Evolutionary conservation across 2,329 filamentous ascomycete genomes (phyloP), one percentile per base, ranked within the genome.

Genomic region (Alternaria tenuissima): DNA sequence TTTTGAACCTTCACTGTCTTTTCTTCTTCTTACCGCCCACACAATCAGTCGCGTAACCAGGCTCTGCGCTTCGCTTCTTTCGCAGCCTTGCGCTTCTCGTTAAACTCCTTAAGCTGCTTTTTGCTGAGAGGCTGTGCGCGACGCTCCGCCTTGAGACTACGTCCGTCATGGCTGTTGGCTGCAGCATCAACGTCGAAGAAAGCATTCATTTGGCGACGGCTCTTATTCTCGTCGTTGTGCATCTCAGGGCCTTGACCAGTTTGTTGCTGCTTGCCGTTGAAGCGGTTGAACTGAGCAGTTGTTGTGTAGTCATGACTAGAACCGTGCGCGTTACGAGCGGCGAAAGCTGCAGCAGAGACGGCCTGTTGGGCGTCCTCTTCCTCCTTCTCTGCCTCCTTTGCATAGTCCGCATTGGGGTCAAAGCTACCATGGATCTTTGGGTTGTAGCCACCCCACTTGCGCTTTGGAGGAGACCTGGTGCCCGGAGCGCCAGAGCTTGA

Each of bases 171-270:
- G 59, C 88, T 87, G 75, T 96, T 97, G 5, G 94, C 94, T 3
- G 93, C 94, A 5, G 93, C 92, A 78, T 98, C 94, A 43, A 97
- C 94, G 76, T 99, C 94, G 78, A 98, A 99, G 80, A 90, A 98
- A 41, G 93, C 92, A 74, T 92, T 91, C 91, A 98, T 91, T 81
- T 98, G 95, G 44, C 95, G 86, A 52, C 84, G 85, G 61, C 90
- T 90, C 84, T 97, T 97, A 74, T 92, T 91, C 75, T 96, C 93
- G 73, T 97, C 93, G 68, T 88, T 91, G 82, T 94, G 91, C 52
- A 89, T 87, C 54, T 95, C 92, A 2, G 92, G 88, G 3, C 86
- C 89, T 64, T 89, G 82, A 11, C 87, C 86, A 3, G 82, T 82
- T 18, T 84, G 81, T 80, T 97, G 94, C 81, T 92, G 96, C 66